phyloP scores from a whole-genome alignment of 371 early-diverging fungal species.

The Rhizopus arrhizus region DNA sequence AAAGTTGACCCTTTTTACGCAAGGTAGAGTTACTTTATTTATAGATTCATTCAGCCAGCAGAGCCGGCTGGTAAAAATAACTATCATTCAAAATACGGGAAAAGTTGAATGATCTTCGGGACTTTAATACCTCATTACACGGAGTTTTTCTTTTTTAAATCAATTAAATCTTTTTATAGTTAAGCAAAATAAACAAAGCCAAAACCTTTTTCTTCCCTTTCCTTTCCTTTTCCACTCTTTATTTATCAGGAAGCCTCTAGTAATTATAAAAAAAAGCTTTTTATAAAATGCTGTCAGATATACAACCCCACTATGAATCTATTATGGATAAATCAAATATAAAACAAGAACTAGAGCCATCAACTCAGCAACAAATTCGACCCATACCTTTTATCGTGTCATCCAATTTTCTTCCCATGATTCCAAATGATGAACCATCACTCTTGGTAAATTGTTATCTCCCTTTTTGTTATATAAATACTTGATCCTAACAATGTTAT shows the following conservation, averaged over 20 bases:
- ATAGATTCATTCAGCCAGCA: no score
- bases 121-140: no score
- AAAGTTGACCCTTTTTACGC: no score
- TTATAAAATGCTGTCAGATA: neutral
- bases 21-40: no score
- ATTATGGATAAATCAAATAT: neutral
- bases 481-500: neutral
- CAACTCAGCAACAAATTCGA: neutral
- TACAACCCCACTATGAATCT: neutral
- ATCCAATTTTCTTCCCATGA: neutral
- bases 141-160: no score
- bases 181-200: neutral
- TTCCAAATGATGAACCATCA: neutral
- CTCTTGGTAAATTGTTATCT: neutral
- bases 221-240: neutral
- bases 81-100: no score
- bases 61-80: no score
- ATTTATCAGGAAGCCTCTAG: neutral
- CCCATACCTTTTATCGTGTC: neutral
- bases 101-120: no score
- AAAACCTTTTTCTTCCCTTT: neutral
- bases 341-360: neutral
- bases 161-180: no score
- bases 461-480: no score
- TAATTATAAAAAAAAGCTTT: neutral